A percentile compares a stretch with the other conserved stretches of the same genome.
Conservation (phyloP, 495 filamentous ascomycete species). For the Aspergillus taichungensis region DNA sequence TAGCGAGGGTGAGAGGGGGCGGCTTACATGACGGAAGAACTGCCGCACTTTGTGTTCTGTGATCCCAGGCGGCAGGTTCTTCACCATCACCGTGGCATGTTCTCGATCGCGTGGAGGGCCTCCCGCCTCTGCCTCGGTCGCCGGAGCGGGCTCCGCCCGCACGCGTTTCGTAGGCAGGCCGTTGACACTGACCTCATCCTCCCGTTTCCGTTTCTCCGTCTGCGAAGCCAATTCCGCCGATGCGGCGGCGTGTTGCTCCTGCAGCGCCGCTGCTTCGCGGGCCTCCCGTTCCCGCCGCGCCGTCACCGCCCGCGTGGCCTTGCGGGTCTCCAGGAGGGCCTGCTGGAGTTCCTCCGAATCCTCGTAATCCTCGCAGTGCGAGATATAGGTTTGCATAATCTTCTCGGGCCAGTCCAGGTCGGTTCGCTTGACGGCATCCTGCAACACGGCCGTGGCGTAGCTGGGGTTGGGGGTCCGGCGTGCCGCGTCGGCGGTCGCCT, state of each 20-base stretch:
- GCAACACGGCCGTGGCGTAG: conserved; percentile 63
- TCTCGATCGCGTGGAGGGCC: conserved; percentile 73
- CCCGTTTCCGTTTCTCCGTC: conserved; percentile 62
- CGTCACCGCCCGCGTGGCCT: conserved; percentile 51
- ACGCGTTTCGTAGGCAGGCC: conserved; percentile 48
- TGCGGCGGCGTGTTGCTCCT: conserved; percentile 27
- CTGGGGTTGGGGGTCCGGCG: conserved; percentile 45
- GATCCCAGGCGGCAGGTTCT: conserved; percentile 58
- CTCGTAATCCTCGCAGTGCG: conserved; percentile 85
- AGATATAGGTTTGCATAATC: conserved; percentile 69
- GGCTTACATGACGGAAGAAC: conserved; percentile 73
- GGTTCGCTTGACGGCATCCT: conserved; percentile 57
- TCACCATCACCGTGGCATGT: conserved; percentile 74
- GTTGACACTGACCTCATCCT: conserved; percentile 41
- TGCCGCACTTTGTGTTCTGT: conserved; percentile 67
- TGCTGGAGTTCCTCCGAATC: conserved; percentile 59
- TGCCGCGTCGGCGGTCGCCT: conserved; percentile 37
- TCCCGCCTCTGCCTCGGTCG: conserved; percentile 23
- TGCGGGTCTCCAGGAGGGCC: conserved; percentile 60
- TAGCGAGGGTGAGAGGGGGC: not conserved
- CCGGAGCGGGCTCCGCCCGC: conserved; percentile 37
- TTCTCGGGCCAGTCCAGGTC: conserved; percentile 89
- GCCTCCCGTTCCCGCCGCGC: conserved; percentile 60
- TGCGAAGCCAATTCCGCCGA: conserved; percentile 24
- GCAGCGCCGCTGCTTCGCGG: conserved; percentile 42